phyloP scores from a whole-genome alignment of 179 eudicot species.

The Silene noctiflora region DNA sequence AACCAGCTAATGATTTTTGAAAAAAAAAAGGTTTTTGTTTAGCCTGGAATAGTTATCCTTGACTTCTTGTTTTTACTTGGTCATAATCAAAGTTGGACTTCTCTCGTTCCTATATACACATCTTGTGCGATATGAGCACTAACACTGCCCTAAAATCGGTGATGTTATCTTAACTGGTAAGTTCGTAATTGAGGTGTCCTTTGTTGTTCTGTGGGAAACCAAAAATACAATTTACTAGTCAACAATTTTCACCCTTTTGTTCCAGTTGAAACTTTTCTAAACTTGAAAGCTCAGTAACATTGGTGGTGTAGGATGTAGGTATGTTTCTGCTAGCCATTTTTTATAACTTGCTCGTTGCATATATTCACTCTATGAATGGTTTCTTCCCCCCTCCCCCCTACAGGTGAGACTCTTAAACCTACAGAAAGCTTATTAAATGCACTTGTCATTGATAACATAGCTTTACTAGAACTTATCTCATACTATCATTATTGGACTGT shows the following conservation, averaged over 20 bases:
- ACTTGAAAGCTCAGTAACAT: neutral
- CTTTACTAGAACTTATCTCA: constrained; percentile 10
- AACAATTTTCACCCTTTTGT: too few relatives aligned
- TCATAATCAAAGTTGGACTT: too few relatives aligned
- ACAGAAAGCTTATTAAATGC: neutral
- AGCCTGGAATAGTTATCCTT: neutral
- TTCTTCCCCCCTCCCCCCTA: neutral
- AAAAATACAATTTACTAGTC: too few relatives aligned
- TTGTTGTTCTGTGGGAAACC: too few relatives aligned
- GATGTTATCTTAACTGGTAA: too few relatives aligned
- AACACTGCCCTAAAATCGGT: too few relatives aligned
- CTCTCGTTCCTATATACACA: too few relatives aligned
- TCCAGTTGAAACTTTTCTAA: too few relatives aligned
- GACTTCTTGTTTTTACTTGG: neutral
- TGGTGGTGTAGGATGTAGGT: neutral
- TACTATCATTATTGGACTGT: neutral
- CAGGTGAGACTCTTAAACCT: neutral
- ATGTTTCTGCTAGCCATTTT: neutral
- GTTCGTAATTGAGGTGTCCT: too few relatives aligned
- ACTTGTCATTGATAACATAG: neutral
- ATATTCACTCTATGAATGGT: neutral
- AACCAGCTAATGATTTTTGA: neutral
- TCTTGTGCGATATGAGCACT: too few relatives aligned
- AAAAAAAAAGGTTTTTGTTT: neutral
- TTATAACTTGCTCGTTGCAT: neutral